Evolutionary conservation across 352 stramenopile species (phyloP).

Genomic region (Globisporangium recalcitrans): DNA sequence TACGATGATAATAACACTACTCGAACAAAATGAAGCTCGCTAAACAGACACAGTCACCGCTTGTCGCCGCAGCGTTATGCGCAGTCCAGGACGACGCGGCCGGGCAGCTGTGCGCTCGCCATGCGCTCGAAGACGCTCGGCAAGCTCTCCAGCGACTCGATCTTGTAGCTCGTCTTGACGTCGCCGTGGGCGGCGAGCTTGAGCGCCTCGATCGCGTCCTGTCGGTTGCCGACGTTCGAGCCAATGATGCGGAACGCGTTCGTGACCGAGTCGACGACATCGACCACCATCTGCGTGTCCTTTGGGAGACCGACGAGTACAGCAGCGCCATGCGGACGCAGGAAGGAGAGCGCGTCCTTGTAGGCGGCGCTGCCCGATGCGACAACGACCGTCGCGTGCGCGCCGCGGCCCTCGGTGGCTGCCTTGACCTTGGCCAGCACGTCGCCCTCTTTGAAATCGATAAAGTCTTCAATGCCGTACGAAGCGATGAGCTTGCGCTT

Average conservation of each 20-base stretch:
- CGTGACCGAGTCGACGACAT: slow-evolving; percentile 31
- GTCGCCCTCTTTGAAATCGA: slow-evolving; percentile 62
- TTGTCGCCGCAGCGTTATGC: slow-evolving; percentile 19
- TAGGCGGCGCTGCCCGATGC: slow-evolving; percentile 55
- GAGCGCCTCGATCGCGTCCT: slow-evolving; percentile 53
- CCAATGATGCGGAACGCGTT: slow-evolving; percentile 44
- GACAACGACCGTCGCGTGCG: slow-evolving; percentile 72
- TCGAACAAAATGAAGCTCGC: not conserved
- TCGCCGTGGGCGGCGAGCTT: slow-evolving; percentile 40
- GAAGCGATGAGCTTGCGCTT: slow-evolving; percentile 61
- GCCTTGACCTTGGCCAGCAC: slow-evolving; percentile 38
- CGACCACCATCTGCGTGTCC: slow-evolving; percentile 35
- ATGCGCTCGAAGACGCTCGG: slow-evolving; percentile 42
- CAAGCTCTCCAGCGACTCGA: slow-evolving; percentile 35
- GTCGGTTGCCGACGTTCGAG: slow-evolving; percentile 48
- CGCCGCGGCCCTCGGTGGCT: slow-evolving; percentile 38
- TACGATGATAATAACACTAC: too few species aligned
- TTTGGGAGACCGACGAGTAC: slow-evolving; percentile 69
- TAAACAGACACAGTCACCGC: not conserved
- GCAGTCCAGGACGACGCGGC: slow-evolving; percentile 38
- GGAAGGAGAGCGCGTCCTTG: slow-evolving; percentile 43
- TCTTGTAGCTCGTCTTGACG: slow-evolving; percentile 34
- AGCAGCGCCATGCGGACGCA: slow-evolving; percentile 60
- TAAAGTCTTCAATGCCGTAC: slow-evolving; percentile 67
- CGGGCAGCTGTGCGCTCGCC: slow-evolving; percentile 26